These are phyloP conservation scores for Xylaria sp. DNA, from an alignment of 2,329 filamentous ascomycete species.

Conservation along the genomic window DNA sequence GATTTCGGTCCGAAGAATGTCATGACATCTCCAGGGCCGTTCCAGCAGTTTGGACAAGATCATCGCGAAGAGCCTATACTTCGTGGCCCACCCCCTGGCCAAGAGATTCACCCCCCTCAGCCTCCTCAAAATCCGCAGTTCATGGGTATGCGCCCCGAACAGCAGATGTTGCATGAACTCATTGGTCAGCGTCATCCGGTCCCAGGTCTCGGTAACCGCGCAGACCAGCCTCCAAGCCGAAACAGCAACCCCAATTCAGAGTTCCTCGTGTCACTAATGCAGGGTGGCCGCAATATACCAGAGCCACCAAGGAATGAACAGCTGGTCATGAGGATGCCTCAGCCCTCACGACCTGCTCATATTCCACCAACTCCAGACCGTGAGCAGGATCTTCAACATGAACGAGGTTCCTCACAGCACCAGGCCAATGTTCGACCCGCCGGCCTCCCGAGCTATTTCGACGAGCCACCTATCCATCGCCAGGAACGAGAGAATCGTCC, in stretches of 20 bases:
- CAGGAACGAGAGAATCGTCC: slow-evolving; percentile 54
- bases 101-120: slow-evolving; percentile 60
- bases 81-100: slow-evolving; percentile 50
- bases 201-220: slow-evolving; percentile 56
- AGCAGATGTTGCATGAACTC: slow-evolving; percentile 64
- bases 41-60: slow-evolving; percentile 53
- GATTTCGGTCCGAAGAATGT: slow-evolving; percentile 45
- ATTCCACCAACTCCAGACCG: slow-evolving; percentile 55
- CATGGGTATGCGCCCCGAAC: slow-evolving; percentile 58
- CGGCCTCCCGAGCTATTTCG: slow-evolving; percentile 58
- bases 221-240: slow-evolving; percentile 49
- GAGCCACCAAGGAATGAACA: slow-evolving; percentile 60
- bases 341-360: slow-evolving; percentile 56
- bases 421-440: slow-evolving; percentile 38
- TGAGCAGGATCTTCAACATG: slow-evolving; percentile 54
- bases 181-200: slow-evolving; percentile 63
- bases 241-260: slow-evolving; percentile 73
- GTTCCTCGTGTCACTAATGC: slow-evolving; percentile 86
- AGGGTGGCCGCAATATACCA: slow-evolving; percentile 54
- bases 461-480: slow-evolving; percentile 56
- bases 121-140: slow-evolving; percentile 55
- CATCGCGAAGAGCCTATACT: slow-evolving; percentile 52
- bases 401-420: slow-evolving; percentile 45
- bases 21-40: slow-evolving; percentile 55
- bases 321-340: slow-evolving; percentile 57